Evolutionary conservation across 2,329 filamentous ascomycete genomes (phyloP), one percentile per base, ranked within the genome.

Genomic region (Phoma sp.): DNA sequence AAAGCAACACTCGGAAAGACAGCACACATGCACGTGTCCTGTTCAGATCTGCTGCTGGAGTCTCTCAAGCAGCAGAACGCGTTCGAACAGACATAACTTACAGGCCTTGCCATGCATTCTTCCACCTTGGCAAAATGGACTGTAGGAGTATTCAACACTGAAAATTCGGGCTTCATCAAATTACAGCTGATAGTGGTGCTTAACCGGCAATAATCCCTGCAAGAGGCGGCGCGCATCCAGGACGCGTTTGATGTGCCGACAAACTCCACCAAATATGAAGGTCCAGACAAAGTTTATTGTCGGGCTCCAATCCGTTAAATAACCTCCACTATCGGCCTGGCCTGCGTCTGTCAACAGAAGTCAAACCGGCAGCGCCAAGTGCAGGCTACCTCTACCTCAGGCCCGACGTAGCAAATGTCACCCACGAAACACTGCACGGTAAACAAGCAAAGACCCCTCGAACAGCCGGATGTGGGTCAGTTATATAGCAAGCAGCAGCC

Each of bases 401-500:
- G 43, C 31, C 51, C 46, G 35, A 41, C 29, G 29, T 31, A 31
- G 46, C 41, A 37, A 46, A 36, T 15, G 6, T 45, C 46, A 31
- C 41, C n/a, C 22, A 38, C 52, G 52, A 51, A 51, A 51, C 52
- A 46, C n/a, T 25, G 17, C 43, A 29, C 46, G 10, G 25, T 33
- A 6, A 51, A 51, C 37, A 46, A 37, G 37, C 46, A 55, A 46
- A 46, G 24, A 0, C 25, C 27, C 46, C 43, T 55, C 46, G 51
- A 55, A 51, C 52, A 35, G 35, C 46, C 52, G 43, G 31, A 32
- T 31, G 46, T 55, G 46, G 46, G 41, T 51, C 51, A 29, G 6
- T 33, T 55, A 51, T 55, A 55, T 51, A 55, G 24, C 52, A 46
- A 51, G 51, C 47, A 51, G 46, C 52, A 55, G 46, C 46, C 36